Conservation (phyloP, 2,329 filamentous ascomycete species). For the Penicillium corylophilum region DNA sequence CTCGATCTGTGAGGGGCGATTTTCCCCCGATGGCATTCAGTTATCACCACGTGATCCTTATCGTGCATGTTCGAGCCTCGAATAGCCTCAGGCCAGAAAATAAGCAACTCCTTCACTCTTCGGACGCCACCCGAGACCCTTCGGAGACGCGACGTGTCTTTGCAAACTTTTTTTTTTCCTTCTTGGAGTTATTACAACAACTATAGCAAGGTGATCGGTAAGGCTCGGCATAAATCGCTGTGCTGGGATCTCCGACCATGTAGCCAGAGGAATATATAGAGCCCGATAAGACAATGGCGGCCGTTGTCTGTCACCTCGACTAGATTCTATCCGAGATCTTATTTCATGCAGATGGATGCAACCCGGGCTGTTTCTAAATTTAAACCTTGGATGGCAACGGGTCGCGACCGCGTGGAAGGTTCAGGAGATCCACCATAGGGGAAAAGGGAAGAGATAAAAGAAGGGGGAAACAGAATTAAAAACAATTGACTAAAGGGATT, state of each 20-base stretch:
- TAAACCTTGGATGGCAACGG: slow-evolving; percentile 1
- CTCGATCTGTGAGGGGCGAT: background rate
- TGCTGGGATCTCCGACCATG: background rate
- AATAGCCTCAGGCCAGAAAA: slow-evolving; percentile 3
- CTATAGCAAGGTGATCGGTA: background rate
- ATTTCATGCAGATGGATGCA: background rate
- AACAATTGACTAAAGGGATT: no score
- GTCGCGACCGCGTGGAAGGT: background rate
- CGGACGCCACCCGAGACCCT: background rate
- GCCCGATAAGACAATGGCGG: background rate
- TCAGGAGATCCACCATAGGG: background rate
- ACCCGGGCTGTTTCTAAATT: slow-evolving; percentile 9
- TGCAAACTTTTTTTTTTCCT: background rate
- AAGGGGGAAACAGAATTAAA: background rate
- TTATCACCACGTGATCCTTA: slow-evolving; percentile 20
- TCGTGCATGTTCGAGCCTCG: background rate
- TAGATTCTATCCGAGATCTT: background rate
- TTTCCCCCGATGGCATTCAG: background rate
- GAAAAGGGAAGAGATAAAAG: background rate
- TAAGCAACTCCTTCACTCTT: background rate
- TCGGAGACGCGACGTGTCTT: background rate
- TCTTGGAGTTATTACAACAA: no score
- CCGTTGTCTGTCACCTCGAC: background rate
- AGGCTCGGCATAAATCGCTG: background rate
- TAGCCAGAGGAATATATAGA: background rate